A percentile compares a stretch with the other conserved stretches of the same genome.
Evolutionary conservation across 352 stramenopile species (phyloP).

Genomic region (Globisporangium echinulatum): DNA sequence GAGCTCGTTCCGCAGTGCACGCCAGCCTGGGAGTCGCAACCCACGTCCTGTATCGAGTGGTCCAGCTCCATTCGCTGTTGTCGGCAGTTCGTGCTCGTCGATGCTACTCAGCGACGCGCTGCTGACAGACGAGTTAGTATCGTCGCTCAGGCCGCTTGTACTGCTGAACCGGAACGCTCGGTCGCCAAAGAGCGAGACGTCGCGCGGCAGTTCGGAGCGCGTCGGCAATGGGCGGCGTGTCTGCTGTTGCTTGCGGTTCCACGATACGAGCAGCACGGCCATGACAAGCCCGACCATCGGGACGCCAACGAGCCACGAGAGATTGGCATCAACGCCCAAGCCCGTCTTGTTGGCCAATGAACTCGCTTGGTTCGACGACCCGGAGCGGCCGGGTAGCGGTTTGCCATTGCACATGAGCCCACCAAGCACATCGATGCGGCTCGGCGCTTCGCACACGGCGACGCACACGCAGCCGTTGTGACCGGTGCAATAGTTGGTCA

Average conservation of each 20-base stretch:
- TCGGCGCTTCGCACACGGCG: conserved; percentile 30
- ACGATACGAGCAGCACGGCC: conserved; percentile 34
- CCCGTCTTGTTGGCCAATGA: conserved; percentile 8
- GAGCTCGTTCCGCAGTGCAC: conserved; percentile 40
- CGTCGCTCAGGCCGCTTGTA: conserved; percentile 2
- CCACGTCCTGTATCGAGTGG: not conserved
- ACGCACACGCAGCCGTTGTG: conserved; percentile 36
- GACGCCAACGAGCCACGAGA: conserved; percentile 32
- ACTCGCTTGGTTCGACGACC: conserved; percentile 17
- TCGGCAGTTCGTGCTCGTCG: conserved; percentile 4
- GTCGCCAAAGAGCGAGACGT: conserved; percentile 15
- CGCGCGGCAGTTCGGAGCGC: conserved; percentile 13
- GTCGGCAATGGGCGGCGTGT: not conserved
- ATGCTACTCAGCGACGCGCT: conserved; percentile 4
- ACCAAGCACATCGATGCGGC: conserved; percentile 21
- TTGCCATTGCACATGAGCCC: conserved; percentile 21
- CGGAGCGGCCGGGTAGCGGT: conserved; percentile 3
- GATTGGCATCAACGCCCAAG: conserved; percentile 22
- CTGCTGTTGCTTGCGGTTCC: conserved; percentile 19
- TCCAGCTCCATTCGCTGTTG: not conserved
- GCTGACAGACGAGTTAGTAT: conserved; percentile 8
- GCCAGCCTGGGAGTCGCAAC: conserved; percentile 47
- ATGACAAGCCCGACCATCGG: conserved; percentile 31
- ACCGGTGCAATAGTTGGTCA: conserved; percentile 29
- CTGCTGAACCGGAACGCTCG: not conserved